These are phyloP conservation scores for Pythium biforme DNA, from an alignment of 352 stramenopile genomes.

Conservation along the genomic window DNA sequence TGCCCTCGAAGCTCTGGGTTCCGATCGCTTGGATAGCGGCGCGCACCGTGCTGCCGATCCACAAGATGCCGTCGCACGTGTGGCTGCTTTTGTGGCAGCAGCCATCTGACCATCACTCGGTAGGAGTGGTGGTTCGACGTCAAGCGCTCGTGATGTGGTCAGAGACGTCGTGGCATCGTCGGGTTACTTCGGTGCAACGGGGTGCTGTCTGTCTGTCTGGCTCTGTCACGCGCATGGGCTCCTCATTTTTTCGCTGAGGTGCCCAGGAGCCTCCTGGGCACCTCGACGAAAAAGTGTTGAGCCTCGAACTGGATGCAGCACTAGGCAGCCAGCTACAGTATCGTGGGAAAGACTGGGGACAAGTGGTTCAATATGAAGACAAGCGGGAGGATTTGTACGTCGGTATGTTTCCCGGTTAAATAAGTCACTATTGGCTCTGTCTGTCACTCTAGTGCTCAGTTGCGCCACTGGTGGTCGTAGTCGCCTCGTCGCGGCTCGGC, in stretches of 20 bases:
- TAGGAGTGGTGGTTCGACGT: background rate
- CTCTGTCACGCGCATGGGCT: conserved; percentile 13
- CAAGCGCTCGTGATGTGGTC: conserved; percentile 10
- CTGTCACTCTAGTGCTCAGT: conserved; percentile 1
- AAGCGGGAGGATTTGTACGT: background rate
- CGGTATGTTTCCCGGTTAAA: background rate
- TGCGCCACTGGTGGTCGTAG: conserved; percentile 1
- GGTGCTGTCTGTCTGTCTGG: conserved; percentile 4
- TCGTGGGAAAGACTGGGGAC: background rate
- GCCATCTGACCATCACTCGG: background rate
- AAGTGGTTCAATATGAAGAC: background rate
- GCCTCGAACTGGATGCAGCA: conserved; percentile 3
- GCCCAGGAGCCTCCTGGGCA: too few species aligned
- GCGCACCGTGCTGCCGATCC: too few species aligned
- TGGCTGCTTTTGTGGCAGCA: background rate
- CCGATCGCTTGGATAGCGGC: too few species aligned
- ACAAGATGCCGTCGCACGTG: too few species aligned
- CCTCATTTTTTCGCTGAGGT: too few species aligned
- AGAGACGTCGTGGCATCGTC: conserved; percentile 16
- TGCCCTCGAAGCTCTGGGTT: too few species aligned
- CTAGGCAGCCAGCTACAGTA: background rate
- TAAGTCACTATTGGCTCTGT: background rate
- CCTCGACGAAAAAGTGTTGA: background rate
- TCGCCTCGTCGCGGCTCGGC: conserved; percentile 5
- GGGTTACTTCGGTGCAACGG: conserved; percentile 12